Base-by-base conservation (phyloP, 495 filamentous ascomycete genomes). In the Xylaria castorea region DNA sequence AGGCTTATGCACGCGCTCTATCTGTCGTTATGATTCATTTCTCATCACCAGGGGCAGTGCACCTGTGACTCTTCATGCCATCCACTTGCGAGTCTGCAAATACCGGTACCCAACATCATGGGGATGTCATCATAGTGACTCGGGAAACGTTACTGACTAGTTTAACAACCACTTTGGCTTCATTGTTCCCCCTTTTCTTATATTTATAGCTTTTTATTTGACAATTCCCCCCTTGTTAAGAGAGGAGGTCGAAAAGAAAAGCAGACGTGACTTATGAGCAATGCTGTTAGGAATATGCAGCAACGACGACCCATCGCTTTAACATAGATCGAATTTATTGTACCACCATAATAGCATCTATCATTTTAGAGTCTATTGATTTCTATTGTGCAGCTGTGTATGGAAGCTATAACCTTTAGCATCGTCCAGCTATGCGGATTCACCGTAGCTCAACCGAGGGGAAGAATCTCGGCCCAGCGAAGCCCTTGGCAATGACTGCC, bases 381-480 rank as follows among this genome's bases (percentile, higher is more conserved):
- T 65, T 27, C 44, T 32, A 42, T 42, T 25, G 7, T 27, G 30
- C 18, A 36, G 14, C 32, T 55, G 38, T 30, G 20, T 57, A 57
- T 68, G n/a, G 57, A 57, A 34, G 62, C 42, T 22, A 20, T 3
- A 30, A 32, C 8, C 58, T 34, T n/a, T 32, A n/a, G 58, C 46
- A 20, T 44, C 18, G 32, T 20, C 40, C 30, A 50, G 22, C 46
- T 5, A 20, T 68, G 27, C 51, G 20, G 22, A 48, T 16, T 82
- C 76, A 90, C 61, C 81, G 76, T 74, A 87, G 74, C 32, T 83
- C 80, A 22, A 85, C 73, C 53, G 87, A 82, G 18, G 93, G 93
- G 79, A 95, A 94, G 80, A 89, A 96, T 69, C 94, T 87, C 38
- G 92, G 91, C 42, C 94, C 94, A 0, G 93, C 92, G 82, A 90